These are phyloP conservation scores for Rhizomucor pusillus DNA, from an alignment of 371 early-diverging fungal species.

Conservation along the genomic window DNA sequence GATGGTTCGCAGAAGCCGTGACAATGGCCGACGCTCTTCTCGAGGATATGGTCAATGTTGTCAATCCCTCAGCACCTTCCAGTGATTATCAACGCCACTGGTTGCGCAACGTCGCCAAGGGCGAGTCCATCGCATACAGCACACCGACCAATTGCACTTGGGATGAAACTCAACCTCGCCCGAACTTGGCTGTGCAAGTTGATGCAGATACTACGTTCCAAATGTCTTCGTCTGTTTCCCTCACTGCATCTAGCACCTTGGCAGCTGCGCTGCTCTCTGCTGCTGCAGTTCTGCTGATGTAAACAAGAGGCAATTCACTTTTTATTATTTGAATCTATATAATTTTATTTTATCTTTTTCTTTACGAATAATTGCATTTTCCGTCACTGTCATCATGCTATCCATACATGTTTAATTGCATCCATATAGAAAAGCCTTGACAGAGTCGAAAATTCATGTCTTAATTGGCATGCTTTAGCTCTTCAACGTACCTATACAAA, in stretches of 20 bases:
- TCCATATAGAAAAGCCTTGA: too few species aligned
- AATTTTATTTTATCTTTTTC: neutral
- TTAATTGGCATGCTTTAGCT: too few species aligned
- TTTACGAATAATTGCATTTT: too few species aligned
- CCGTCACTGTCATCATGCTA: too few species aligned
- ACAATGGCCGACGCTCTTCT: constrained; percentile 67
- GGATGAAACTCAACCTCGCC: constrained; percentile 45
- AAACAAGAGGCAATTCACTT: neutral
- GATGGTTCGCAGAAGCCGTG: constrained; percentile 74
- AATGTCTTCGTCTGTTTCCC: constrained; percentile 6
- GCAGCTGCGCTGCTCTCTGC: neutral
- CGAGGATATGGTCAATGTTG: constrained; percentile 65
- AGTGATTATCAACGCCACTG: constrained; percentile 50
- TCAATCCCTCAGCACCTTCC: constrained; percentile 57
- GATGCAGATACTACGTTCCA: constrained; percentile 35
- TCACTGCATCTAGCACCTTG: neutral
- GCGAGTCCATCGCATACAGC: constrained; percentile 46
- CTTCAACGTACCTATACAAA: too few species aligned
- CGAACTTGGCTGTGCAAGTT: constrained; percentile 38
- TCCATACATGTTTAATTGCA: too few species aligned
- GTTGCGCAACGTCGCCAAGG: constrained; percentile 67
- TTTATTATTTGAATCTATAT: neutral
- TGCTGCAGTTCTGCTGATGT: neutral
- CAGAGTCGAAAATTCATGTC: too few species aligned
- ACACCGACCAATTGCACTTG: constrained; percentile 55